Evolutionary conservation across 2,329 filamentous ascomycete species (phyloP), one percentile per base, ranked within the genome.

Genomic region (Esteya vermicola): DNA sequence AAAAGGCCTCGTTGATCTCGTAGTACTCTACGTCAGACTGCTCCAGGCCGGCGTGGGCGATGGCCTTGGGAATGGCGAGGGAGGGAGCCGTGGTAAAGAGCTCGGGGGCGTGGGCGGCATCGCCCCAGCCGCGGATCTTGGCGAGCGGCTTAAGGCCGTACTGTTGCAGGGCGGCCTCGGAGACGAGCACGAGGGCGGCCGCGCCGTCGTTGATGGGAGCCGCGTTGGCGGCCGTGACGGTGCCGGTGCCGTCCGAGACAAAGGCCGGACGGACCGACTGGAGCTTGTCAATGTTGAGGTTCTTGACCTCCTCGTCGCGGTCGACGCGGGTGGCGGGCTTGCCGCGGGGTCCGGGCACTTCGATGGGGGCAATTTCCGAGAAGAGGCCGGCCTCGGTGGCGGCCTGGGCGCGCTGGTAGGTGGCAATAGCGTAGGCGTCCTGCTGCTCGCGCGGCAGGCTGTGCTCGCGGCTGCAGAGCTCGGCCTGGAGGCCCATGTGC

Each of bases 1-100:
- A 91, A 70, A 98, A 98, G 32, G 91, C 91, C 70, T 98, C 91
- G 70, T 98, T 98, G 71, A 98, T 95, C 71, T 98, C 91, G 61
- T 91, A 98, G 52, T 78, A 91, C 55, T 96, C 89, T 43, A 98
- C 72, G 44, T 84, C 71, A 47, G 80, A 75, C 51, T 78, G 72
- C 42, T 76, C 73, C 46, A 98, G 65, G 47, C 84, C 83, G 45
- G 91, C 91, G 64, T 98, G 89, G 72, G 89, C 86, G 56, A 98
- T 75, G 43, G 91, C 91, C 72, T 96, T 98, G 59, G 91, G 91
- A 53, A 98, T 93, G 49, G 91, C 91, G 42, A 96, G 75, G 18
- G 91, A 75, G 9, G 91, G 91, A 9, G 91, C 82, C 36, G 86
- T 91, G 50, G 91, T 98, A 75, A 98, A 98, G 60, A 91, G 91